Conservation (phyloP, 257 asterid species). For the Nicotiana sylvestris region DNA sequence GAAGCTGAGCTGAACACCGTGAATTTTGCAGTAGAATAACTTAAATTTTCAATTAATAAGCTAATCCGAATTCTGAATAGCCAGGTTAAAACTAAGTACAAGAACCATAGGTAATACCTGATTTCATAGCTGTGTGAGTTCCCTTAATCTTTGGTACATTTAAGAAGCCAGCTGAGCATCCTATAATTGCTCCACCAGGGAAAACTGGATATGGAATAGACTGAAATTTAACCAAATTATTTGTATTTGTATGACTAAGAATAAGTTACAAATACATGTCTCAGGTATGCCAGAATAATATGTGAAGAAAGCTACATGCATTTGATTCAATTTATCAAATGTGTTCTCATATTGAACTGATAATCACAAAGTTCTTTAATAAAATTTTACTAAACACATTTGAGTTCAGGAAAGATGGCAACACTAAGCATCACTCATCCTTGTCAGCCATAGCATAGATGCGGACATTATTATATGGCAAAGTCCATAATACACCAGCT, state of each 20-base stretch:
- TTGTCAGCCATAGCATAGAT: background rate
- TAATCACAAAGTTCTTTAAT: background rate
- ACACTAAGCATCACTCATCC: background rate
- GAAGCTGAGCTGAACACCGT: background rate
- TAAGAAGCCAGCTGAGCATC: slow-evolving; percentile 98
- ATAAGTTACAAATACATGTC: background rate
- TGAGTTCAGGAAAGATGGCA: background rate
- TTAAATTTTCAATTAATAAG: background rate
- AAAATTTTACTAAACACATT: background rate
- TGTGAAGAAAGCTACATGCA: background rate
- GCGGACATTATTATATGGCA: background rate
- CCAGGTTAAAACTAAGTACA: background rate
- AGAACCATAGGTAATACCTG: slow-evolving; percentile 49
- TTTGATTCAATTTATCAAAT: background rate
- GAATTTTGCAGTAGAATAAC: background rate
- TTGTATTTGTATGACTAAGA: slow-evolving; percentile 24
- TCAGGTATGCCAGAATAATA: background rate
- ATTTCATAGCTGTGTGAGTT: slow-evolving; percentile 97
- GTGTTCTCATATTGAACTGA: background rate
- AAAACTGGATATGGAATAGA: slow-evolving; percentile 98
- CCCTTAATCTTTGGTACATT: slow-evolving; percentile 97
- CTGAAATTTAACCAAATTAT: slow-evolving; percentile 77
- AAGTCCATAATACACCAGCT: background rate
- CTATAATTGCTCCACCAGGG: slow-evolving; percentile 98
- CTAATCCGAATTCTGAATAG: background rate